phyloP scores from a whole-genome alignment of 2,329 filamentous ascomycete genomes.

The Ceratocystis albifundus region DNA sequence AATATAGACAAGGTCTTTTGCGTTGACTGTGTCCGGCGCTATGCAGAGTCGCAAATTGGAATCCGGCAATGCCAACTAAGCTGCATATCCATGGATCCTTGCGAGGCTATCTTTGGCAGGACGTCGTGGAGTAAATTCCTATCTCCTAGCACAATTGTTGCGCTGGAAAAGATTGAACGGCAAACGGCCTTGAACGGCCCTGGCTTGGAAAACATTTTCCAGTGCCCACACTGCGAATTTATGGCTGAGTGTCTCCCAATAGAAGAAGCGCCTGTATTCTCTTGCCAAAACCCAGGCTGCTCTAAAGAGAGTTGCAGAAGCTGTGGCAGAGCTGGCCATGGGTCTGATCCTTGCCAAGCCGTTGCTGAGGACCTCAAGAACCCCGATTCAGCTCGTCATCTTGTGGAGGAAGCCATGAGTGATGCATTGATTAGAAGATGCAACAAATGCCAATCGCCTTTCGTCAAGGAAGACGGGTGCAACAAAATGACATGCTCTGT shows the following conservation, averaged over 20 bases:
- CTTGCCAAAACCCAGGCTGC: conserved; percentile 57
- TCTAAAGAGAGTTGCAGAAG: conserved; percentile 52
- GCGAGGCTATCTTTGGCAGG: conserved; percentile 48
- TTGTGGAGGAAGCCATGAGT: conserved; percentile 76
- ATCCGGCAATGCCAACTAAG: conserved; percentile 53
- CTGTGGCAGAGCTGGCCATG: conserved; percentile 57
- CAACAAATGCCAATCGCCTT: conserved; percentile 58
- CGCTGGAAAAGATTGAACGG: conserved; percentile 60
- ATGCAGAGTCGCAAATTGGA: conserved; percentile 58
- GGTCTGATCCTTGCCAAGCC: conserved; percentile 52
- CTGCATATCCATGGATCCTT: conserved; percentile 61
- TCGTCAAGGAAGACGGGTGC: conserved; percentile 68
- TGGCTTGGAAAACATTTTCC: conserved; percentile 57
- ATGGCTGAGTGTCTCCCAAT: conserved; percentile 60
- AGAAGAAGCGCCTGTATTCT: conserved; percentile 59
- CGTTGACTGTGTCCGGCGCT: conserved; percentile 49
- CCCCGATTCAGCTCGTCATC: conserved; percentile 49
- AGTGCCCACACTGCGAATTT: conserved; percentile 73
- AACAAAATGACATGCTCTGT: conserved; percentile 69
- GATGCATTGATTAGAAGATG: conserved; percentile 65
- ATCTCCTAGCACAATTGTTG: conserved; percentile 44
- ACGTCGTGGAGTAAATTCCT: conserved; percentile 47
- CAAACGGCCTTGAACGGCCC: conserved; percentile 58
- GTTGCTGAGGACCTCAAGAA: conserved; percentile 51
- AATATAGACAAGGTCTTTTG: conserved; percentile 48